Conservation (phyloP, 768 basidiomycete genomes). For the Tricholoma sp. region DNA sequence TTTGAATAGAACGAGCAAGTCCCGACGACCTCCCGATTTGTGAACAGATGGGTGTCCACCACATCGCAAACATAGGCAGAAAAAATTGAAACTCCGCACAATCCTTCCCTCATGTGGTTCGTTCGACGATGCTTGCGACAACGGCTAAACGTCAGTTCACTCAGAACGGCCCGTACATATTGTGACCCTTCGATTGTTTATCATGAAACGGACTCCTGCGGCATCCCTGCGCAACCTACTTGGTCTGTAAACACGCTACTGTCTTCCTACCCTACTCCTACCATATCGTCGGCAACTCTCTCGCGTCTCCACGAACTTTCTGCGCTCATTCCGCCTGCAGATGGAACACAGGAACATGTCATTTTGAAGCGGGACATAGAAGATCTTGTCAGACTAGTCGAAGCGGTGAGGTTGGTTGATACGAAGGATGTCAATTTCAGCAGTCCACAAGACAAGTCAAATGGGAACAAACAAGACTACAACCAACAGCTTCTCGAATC, state of each 20-base stretch:
- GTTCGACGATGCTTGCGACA: conserved; percentile 20
- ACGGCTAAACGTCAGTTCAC: conserved; percentile 8
- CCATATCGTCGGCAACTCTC: conserved; percentile 51
- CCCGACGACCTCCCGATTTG: conserved; percentile 4
- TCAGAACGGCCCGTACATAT: conserved; percentile 6
- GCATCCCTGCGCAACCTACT: conserved; percentile 61
- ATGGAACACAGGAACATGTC: conserved; percentile 48
- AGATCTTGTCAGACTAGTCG: conserved; percentile 70
- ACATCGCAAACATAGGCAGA: conserved; percentile 32
- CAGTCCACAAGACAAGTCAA: conserved; percentile 34
- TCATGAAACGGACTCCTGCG: conserved; percentile 46
- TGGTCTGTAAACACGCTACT: conserved; percentile 80
- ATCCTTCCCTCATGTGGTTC: conserved; percentile 13
- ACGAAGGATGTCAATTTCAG: conserved; percentile 29
- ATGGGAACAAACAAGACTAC: conserved; percentile 31
- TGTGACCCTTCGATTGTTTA: conserved; percentile 5
- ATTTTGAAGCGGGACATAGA: conserved; percentile 56
- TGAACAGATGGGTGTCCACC: conserved; percentile 26
- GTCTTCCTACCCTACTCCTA: conserved; percentile 71
- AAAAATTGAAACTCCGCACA: conserved; percentile 22
- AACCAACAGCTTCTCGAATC: conserved; percentile 16
- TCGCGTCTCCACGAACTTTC: conserved; percentile 65
- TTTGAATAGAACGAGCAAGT: conserved; percentile 41
- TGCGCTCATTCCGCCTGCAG: conserved; percentile 61
- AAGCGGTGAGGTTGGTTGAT: conserved; percentile 69